Percentiles rank a stretch among this genome's conserved stretches.
phyloP scores from a whole-genome alignment of 169 alveolate genomes.

The Eimeria nieschulzi region DNA sequence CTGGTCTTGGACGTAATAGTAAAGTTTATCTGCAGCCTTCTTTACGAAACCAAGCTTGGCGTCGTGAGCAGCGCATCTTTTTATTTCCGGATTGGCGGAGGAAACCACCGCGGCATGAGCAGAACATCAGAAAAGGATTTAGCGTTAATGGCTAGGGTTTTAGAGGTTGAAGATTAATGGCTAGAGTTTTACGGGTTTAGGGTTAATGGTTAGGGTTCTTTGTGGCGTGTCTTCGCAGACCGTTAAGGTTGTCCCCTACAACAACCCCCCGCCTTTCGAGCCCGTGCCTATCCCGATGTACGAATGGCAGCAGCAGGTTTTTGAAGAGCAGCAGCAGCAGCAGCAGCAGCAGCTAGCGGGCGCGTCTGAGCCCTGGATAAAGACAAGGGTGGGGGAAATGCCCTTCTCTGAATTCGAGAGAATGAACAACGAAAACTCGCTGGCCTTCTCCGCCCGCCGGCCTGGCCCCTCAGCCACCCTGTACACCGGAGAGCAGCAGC shows the following conservation, averaged over 20 bases:
- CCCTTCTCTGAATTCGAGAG: slow-evolving; percentile 37
- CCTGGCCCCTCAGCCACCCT: background rate
- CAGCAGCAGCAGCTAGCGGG: slow-evolving; percentile 6
- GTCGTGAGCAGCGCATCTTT: no score
- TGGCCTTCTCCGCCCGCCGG: background rate
- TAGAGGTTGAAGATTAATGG: background rate
- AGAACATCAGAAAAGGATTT: background rate
- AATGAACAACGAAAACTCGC: slow-evolving; percentile 33
- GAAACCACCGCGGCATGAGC: no score
- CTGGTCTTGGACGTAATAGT: no score
- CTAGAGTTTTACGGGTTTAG: background rate
- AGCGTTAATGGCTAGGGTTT: background rate
- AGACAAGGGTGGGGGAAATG: slow-evolving; percentile 43
- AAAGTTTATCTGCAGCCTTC: no score
- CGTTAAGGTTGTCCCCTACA: background rate
- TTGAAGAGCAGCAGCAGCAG: slow-evolving; percentile 20
- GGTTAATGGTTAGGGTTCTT: slow-evolving; percentile 24
- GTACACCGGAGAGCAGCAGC: background rate
- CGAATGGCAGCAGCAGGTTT: background rate
- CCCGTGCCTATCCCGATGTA: background rate
- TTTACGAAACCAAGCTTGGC: no score
- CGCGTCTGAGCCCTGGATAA: slow-evolving; percentile 38
- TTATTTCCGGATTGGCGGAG: no score
- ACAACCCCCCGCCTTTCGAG: background rate
- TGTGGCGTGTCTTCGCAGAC: background rate